phyloP scores from a whole-genome alignment of 2,329 filamentous ascomycete genomes.

The Aspergillus bombycis region DNA sequence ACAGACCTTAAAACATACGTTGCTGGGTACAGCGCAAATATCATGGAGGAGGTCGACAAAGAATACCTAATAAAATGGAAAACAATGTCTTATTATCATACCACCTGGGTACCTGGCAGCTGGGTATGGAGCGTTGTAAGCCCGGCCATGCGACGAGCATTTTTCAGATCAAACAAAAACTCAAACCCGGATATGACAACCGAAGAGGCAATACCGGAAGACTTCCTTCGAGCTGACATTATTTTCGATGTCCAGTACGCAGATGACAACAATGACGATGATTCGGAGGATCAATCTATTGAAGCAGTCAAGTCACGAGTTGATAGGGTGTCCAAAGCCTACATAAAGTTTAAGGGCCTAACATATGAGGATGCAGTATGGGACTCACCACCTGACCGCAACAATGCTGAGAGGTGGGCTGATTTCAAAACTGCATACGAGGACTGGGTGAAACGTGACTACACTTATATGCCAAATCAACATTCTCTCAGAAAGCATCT shows the following conservation, averaged over 20 bases:
- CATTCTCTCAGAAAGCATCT: constrained; percentile 68
- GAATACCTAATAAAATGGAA: constrained; percentile 94
- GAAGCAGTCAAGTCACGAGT: constrained; percentile 73
- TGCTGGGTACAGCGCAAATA: constrained; percentile 55
- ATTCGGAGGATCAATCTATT: constrained; percentile 60
- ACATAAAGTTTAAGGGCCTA: constrained; percentile 91
- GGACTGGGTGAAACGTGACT: constrained; percentile 79
- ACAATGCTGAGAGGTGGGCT: constrained; percentile 67
- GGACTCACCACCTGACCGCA: constrained; percentile 73
- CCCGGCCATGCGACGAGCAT: constrained; percentile 69
- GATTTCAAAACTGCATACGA: constrained; percentile 83
- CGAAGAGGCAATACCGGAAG: constrained; percentile 82
- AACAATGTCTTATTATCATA: constrained; percentile 76
- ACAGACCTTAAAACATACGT: constrained; percentile 59
- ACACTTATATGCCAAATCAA: constrained; percentile 64
- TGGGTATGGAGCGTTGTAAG: constrained; percentile 80
- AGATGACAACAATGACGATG: constrained; percentile 43
- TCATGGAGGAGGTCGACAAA: constrained; percentile 74
- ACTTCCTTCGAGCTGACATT: constrained; percentile 83
- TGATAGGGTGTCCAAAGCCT: constrained; percentile 70
- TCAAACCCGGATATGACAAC: constrained; percentile 68
- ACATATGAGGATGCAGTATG: constrained; percentile 89
- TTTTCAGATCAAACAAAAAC: constrained; percentile 69
- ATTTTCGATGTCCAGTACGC: constrained; percentile 79
- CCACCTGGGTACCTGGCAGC: constrained; percentile 82